Evolutionary conservation across 257 asterid genomes (phyloP).

Genomic region (Ilex asprella): DNA sequence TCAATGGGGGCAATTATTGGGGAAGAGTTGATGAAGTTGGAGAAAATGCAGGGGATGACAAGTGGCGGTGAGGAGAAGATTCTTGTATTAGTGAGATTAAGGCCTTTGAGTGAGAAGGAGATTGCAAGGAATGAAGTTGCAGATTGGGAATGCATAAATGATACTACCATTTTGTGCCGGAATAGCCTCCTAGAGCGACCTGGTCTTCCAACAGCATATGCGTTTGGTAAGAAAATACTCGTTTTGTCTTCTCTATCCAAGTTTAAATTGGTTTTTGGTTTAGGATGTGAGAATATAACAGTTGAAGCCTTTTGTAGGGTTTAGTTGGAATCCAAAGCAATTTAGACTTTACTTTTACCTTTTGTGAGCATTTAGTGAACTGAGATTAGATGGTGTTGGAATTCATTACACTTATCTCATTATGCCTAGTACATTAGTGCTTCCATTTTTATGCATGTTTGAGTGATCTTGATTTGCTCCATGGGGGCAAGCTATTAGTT

Average conservation of each 20-base stretch:
- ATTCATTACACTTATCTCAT: too few species aligned
- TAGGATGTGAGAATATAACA: background rate
- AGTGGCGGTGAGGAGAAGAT: constrained; percentile 73
- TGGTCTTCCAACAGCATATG: constrained; percentile 82
- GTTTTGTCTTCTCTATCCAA: constrained; percentile 3
- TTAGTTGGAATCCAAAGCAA: too few species aligned
- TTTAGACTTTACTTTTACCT: too few species aligned
- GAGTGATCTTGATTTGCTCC: background rate
- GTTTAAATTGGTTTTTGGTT: background rate
- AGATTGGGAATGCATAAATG: constrained; percentile 98
- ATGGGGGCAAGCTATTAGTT: background rate
- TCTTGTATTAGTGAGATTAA: constrained; percentile 85
- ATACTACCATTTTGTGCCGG: constrained; percentile 83
- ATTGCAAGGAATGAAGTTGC: constrained; percentile 67
- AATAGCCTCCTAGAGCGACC: constrained; percentile 98
- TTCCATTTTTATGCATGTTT: background rate
- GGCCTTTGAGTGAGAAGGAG: constrained; percentile 97
- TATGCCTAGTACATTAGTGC: too few species aligned
- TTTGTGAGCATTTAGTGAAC: too few species aligned
- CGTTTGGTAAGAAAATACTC: constrained; percentile 60
- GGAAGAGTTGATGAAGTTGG: constrained; percentile 74
- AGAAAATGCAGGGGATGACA: constrained; percentile 60
- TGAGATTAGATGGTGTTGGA: too few species aligned
- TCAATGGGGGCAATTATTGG: constrained; percentile 87
- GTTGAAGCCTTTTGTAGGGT: background rate